Percentiles rank a stretch among this genome's conserved stretches.
Evolutionary conservation across 257 asterid genomes (phyloP).

Genomic region (Avicennia marina): DNA sequence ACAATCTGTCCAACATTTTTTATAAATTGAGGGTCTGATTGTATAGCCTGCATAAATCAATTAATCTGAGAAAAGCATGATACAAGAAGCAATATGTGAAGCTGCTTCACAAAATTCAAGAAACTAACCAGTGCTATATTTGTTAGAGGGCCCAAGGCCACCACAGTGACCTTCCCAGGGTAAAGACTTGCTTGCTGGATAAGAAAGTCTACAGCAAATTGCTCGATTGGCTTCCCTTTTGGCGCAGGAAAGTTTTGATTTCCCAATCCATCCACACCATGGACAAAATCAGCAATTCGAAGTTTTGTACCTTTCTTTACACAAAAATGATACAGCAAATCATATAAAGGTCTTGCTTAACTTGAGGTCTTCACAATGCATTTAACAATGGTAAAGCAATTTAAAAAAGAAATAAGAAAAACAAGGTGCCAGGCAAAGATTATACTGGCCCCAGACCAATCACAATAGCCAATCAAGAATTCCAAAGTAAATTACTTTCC

Average conservation of each 20-base stretch:
- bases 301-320: constrained; percentile 91
- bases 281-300: constrained; percentile 92
- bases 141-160: constrained; percentile 97
- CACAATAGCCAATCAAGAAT: no score
- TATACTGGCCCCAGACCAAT: no score
- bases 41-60: constrained; percentile 65
- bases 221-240: constrained; percentile 68
- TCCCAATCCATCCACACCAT: constrained; percentile 97
- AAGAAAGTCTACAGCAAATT: constrained; percentile 74
- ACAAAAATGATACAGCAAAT: constrained; percentile 16
- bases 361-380: constrained; percentile 4
- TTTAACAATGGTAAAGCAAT: neutral
- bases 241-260: constrained; percentile 97
- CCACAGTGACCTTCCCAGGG: constrained; percentile 90
- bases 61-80: constrained; percentile 6
- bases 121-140: constrained; percentile 80
- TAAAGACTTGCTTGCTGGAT: constrained; percentile 55
- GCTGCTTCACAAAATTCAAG: constrained; percentile 9
- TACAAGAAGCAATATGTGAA: constrained; percentile 2
- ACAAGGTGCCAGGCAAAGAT: no score
- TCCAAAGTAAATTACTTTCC: no score
- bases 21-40: constrained; percentile 72
- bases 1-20: constrained; percentile 79
- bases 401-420: constrained; percentile 2
- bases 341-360: constrained; percentile 5